A percentile compares a stretch with the other conserved stretches of the same genome.
Conservation (phyloP, 306 rosid genomes). For the Lupinus albus region DNA sequence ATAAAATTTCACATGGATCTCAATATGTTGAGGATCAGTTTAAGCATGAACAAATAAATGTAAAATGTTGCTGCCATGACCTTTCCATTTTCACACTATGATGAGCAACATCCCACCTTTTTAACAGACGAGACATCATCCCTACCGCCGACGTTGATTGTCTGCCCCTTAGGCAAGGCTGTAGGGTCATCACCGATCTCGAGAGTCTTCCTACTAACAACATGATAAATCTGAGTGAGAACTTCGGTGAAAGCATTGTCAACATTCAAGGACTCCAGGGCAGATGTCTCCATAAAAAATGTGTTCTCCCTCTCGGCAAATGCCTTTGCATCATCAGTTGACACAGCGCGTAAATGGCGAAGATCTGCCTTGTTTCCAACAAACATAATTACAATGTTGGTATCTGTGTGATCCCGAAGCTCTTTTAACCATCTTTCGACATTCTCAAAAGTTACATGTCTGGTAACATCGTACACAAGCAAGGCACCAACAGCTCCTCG, state of each 20-base stretch:
- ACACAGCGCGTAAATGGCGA: slow-evolving; percentile 70
- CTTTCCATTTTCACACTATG: slow-evolving; percentile 46
- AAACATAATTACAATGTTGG: slow-evolving; percentile 81
- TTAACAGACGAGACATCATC: slow-evolving; percentile 84
- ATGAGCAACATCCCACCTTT: slow-evolving; percentile 71
- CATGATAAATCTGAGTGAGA: slow-evolving; percentile 70
- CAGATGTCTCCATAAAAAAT: slow-evolving; percentile 84
- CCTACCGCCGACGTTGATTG: slow-evolving; percentile 65
- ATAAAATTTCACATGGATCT: slow-evolving; percentile 38
- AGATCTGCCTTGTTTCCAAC: slow-evolving; percentile 91
- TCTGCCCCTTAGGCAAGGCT: slow-evolving; percentile 75
- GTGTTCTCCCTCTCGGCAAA: slow-evolving; percentile 74
- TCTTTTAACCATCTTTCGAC: slow-evolving; percentile 88
- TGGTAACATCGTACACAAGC: slow-evolving; percentile 80
- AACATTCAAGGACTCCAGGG: slow-evolving; percentile 75
- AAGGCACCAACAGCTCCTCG: slow-evolving; percentile 87
- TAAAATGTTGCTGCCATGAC: slow-evolving; percentile 4
- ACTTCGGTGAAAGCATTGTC: slow-evolving; percentile 83
- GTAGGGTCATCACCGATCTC: slow-evolving; percentile 77
- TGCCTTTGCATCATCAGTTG: slow-evolving; percentile 64
- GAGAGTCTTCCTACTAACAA: slow-evolving; percentile 76
- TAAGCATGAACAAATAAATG: slow-evolving; percentile 33
- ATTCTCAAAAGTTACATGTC: slow-evolving; percentile 78
- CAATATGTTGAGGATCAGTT: slow-evolving; percentile 26
- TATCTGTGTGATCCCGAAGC: slow-evolving; percentile 81